Conservation (phyloP, 495 filamentous ascomycete genomes). For the Pyrenula aspistea region DNA sequence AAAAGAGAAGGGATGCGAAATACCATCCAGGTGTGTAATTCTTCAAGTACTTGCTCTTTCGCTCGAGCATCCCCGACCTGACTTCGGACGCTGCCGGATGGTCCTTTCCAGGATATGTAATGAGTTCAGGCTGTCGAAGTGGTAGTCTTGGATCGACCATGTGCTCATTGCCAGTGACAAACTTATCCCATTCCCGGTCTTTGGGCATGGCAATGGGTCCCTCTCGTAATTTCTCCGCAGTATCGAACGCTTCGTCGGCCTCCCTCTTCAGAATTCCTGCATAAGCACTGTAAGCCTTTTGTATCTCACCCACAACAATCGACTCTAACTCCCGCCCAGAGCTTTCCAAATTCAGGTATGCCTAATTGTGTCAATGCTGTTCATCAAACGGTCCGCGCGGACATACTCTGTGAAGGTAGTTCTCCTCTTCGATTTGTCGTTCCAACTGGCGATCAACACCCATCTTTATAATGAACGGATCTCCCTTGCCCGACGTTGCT, state of each 20-base stretch:
- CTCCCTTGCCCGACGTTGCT: slow-evolving; percentile 66
- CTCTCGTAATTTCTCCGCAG: slow-evolving; percentile 69
- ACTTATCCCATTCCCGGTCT: slow-evolving; percentile 80
- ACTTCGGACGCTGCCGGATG: slow-evolving; percentile 81
- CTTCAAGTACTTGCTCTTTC: slow-evolving; percentile 98
- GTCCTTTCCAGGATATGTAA: slow-evolving; percentile 87
- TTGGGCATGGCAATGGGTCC: slow-evolving; percentile 83
- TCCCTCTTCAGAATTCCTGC: slow-evolving; percentile 82
- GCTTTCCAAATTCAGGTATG: slow-evolving; percentile 86
- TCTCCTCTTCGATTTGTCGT: slow-evolving; percentile 91
- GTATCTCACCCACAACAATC: slow-evolving; percentile 92
- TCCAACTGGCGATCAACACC: slow-evolving; percentile 81
- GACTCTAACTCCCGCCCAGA: slow-evolving; percentile 90
- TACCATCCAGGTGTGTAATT: slow-evolving; percentile 96
- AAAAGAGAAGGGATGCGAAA: slow-evolving; percentile 15
- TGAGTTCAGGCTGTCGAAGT: slow-evolving; percentile 65
- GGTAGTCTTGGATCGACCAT: slow-evolving; percentile 80
- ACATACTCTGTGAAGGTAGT: slow-evolving; percentile 81
- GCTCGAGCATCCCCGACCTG: slow-evolving; percentile 78
- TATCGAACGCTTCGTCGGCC: slow-evolving; percentile 64
- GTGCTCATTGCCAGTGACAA: slow-evolving; percentile 71
- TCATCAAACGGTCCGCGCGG: background rate
- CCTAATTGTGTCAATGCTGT: slow-evolving; percentile 37
- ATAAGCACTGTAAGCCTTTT: slow-evolving; percentile 91
- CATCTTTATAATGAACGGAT: slow-evolving; percentile 79